A percentile compares a stretch with the other conserved stretches of the same genome.
These are phyloP conservation scores for Fomes fomentarius DNA, from an alignment of 1,284 basidiomycete genomes.

Conservation along the genomic window DNA sequence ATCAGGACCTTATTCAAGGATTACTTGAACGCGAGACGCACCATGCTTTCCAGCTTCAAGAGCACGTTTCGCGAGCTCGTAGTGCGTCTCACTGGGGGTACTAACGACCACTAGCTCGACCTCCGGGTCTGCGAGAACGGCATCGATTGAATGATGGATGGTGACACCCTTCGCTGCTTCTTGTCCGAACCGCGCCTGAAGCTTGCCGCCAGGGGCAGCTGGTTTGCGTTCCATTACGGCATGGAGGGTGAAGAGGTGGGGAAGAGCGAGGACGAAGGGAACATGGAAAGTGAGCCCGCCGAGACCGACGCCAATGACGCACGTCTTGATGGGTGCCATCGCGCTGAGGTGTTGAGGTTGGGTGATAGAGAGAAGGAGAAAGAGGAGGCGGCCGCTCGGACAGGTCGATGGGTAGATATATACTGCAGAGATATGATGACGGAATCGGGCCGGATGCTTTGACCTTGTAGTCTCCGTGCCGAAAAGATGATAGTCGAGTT, in stretches of 20 bases:
- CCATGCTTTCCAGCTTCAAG: slow-evolving; percentile 81
- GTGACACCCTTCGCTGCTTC: slow-evolving; percentile 41
- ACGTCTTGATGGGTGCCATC: slow-evolving; percentile 62
- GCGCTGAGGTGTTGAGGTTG: neutral
- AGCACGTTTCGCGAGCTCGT: slow-evolving; percentile 63
- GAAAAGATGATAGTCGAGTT: no score
- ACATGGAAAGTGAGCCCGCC: slow-evolving; percentile 79
- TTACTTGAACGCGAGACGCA: slow-evolving; percentile 32
- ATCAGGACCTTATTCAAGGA: neutral
- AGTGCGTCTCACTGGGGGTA: slow-evolving; percentile 85
- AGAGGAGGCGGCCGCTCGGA: no score
- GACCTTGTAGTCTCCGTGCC: no score
- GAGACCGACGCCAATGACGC: slow-evolving; percentile 78
- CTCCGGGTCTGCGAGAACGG: slow-evolving; percentile 59
- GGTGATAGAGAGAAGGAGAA: neutral
- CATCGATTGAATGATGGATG: slow-evolving; percentile 58
- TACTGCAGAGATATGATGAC: no score
- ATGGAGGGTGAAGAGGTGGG: slow-evolving; percentile 71
- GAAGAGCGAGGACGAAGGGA: slow-evolving; percentile 78
- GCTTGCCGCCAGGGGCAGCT: slow-evolving; percentile 58
- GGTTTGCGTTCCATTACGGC: slow-evolving; percentile 71
- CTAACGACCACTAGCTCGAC: slow-evolving; percentile 74
- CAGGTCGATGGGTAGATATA: no score
- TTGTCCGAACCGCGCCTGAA: slow-evolving; percentile 65
- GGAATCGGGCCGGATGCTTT: no score